phyloP scores from a whole-genome alignment of 208 protist species.

The Polymyxa betae region DNA sequence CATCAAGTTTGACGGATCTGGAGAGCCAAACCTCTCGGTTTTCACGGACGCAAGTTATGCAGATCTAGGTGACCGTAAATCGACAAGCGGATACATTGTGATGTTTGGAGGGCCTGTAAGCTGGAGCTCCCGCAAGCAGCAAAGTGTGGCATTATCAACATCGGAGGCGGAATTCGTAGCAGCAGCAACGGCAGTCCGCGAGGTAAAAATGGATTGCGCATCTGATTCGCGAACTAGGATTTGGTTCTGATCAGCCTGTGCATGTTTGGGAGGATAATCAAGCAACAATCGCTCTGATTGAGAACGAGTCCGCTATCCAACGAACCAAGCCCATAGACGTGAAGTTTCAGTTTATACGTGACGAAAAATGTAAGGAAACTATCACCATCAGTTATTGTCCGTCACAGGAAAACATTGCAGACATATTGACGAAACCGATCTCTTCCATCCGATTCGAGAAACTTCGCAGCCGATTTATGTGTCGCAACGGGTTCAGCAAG shows the following conservation, averaged over 20 bases:
- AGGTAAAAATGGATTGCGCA: neutral
- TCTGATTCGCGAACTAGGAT: too few species aligned
- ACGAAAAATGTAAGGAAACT: neutral
- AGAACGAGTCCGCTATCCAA: neutral
- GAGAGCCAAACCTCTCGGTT: neutral
- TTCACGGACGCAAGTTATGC: neutral
- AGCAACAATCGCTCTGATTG: neutral
- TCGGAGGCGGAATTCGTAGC: neutral
- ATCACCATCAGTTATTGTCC: neutral
- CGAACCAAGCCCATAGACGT: neutral
- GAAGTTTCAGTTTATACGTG: slow-evolving; percentile 10
- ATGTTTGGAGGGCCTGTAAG: neutral
- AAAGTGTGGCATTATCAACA: neutral
- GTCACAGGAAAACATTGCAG: neutral
- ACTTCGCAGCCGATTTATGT: neutral
- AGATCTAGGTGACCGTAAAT: neutral
- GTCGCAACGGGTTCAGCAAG: neutral
- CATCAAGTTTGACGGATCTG: neutral
- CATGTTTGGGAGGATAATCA: neutral
- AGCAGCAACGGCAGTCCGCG: neutral
- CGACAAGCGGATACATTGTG: neutral
- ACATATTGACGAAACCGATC: slow-evolving; percentile 6
- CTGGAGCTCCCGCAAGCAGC: neutral
- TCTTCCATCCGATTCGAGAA: neutral
- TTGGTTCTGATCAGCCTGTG: neutral